Evolutionary conservation across 495 filamentous ascomycete genomes (phyloP).

Genomic region (Annulohypoxylon maeteangense): DNA sequence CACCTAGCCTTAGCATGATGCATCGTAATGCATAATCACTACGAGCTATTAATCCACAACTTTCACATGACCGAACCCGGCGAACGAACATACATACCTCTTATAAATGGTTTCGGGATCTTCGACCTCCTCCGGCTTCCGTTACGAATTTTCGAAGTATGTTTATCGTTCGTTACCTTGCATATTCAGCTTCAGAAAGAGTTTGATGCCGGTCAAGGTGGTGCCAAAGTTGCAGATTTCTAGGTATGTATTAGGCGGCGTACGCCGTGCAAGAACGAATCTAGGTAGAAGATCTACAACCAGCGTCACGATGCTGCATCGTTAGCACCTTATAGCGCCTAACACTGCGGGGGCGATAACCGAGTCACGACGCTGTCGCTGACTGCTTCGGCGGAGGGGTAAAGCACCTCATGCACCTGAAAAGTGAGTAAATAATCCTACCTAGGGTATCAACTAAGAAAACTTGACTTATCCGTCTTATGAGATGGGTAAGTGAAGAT

Average conservation of each 20-base stretch:
- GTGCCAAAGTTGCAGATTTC: conserved; percentile 19
- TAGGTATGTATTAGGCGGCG: conserved; percentile 3
- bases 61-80: conserved; percentile 22
- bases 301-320: conserved; percentile 29
- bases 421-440: neutral
- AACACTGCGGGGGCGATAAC: conserved; percentile 25
- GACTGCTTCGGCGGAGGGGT: conserved; percentile 14
- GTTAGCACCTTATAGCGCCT: conserved; percentile 11
- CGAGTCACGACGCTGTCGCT: conserved; percentile 11
- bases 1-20: conserved; percentile 29
- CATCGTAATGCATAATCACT: conserved; percentile 26
- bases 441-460: neutral
- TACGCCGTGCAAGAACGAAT: conserved; percentile 23
- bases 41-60: conserved; percentile 5
- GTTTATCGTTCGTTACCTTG: conserved; percentile 18
- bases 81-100: no score
- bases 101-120: neutral
- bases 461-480: neutral
- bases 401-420: neutral
- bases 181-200: neutral
- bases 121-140: conserved; percentile 6
- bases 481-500: neutral
- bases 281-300: conserved; percentile 35
- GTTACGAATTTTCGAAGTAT: conserved; percentile 9
- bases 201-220: conserved; percentile 13